A percentile compares a stretch with the other conserved stretches of the same genome.
Conservation (phyloP, 371 early-diverging fungal genomes). For the Mucor sp. region DNA sequence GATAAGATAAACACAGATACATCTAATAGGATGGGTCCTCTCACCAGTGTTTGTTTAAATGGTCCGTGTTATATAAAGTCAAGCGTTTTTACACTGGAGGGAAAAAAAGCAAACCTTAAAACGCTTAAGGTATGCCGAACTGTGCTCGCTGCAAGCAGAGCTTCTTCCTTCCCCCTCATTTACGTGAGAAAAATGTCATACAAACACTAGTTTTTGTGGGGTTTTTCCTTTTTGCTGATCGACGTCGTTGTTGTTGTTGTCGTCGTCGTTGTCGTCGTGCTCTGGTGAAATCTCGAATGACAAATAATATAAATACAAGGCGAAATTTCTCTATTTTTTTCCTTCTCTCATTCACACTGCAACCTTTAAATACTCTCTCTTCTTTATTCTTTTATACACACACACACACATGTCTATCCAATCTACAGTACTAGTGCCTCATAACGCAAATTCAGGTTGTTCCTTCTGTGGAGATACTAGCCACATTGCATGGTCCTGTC, state of each 20-base stretch:
- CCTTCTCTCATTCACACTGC: too few relatives aligned
- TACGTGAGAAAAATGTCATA: constrained; percentile 1
- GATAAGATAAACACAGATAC: neutral
- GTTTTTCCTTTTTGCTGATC: neutral
- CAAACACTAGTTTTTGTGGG: neutral
- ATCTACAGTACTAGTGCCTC: neutral
- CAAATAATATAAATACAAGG: neutral
- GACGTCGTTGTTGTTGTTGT: neutral
- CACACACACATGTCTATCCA: neutral
- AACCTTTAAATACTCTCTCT: neutral
- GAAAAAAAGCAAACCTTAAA: constrained; percentile 1
- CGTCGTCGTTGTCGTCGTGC: neutral
- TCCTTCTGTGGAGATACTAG: constrained; percentile 38
- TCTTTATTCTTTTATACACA: neutral
- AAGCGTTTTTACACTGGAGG: neutral
- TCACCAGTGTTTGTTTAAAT: neutral
- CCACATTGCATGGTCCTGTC: constrained; percentile 51
- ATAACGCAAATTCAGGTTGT: constrained; percentile 24
- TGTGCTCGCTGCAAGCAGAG: neutral
- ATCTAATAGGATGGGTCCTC: neutral
- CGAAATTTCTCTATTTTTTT: too few relatives aligned
- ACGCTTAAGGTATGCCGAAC: neutral
- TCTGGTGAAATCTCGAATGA: neutral
- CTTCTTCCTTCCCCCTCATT: neutral
- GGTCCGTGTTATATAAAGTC: neutral